Evolutionary conservation across 73 alveolate genomes (phyloP).

Genomic region (Paramecium tetraurelia): DNA sequence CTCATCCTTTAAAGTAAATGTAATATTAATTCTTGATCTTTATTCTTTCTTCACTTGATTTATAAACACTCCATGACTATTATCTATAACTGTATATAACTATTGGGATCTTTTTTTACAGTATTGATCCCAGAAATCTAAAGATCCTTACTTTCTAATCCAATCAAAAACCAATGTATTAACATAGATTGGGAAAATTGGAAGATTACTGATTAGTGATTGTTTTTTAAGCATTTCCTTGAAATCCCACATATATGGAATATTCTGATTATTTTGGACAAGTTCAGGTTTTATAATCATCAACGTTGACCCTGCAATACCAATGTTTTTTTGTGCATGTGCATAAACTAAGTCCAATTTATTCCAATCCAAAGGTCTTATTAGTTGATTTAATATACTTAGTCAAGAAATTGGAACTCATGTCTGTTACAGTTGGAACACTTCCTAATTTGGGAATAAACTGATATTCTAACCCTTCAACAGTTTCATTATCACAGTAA

Average conservation of each 20-base stretch:
- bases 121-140: background rate
- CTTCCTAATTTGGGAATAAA: slow-evolving; percentile 66
- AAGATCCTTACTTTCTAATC: background rate
- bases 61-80: background rate
- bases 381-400: background rate
- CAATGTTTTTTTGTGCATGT: slow-evolving; percentile 78
- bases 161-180: slow-evolving; percentile 13
- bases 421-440: slow-evolving; percentile 69
- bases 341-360: slow-evolving; percentile 77
- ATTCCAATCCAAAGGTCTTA: slow-evolving; percentile 66
- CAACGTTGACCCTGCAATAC: slow-evolving; percentile 75
- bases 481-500: slow-evolving; percentile 81
- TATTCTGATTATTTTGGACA: slow-evolving; percentile 31
- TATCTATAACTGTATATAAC: background rate
- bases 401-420: slow-evolving; percentile 76
- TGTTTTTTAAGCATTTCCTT: background rate
- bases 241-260: slow-evolving; percentile 43
- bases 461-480: slow-evolving; percentile 75
- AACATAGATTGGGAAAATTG: slow-evolving; percentile 4
- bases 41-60: background rate
- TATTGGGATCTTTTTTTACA: background rate
- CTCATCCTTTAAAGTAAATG: slow-evolving; percentile 55
- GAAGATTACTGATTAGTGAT: slow-evolving; percentile 15
- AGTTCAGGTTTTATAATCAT: slow-evolving; percentile 69
- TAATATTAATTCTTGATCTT: slow-evolving; percentile 21